Conservation (phyloP, 495 filamentous ascomycete genomes). For the Hyaloscypha bicolor region DNA sequence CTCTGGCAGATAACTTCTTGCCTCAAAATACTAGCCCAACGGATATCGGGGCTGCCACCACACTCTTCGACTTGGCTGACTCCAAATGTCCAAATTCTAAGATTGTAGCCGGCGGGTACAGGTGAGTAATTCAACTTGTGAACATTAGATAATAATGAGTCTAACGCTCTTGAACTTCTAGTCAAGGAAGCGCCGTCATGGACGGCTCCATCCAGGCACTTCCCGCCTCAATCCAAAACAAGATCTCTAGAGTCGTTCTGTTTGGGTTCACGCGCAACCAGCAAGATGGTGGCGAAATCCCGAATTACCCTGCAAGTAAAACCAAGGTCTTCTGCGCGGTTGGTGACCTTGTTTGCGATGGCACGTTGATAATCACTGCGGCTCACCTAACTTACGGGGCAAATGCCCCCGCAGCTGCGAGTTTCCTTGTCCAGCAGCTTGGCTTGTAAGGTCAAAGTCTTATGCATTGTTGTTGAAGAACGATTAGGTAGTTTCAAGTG, state of each 20-base stretch:
- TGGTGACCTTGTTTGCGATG: conserved; percentile 56
- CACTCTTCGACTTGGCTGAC: conserved; percentile 17
- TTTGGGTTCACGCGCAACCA: conserved; percentile 60
- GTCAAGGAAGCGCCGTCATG: conserved; percentile 59
- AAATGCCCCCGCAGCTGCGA: conserved; percentile 35
- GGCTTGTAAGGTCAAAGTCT: background rate
- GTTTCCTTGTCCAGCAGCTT: conserved; percentile 28
- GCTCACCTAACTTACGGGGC: conserved; percentile 50
- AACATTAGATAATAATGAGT: background rate
- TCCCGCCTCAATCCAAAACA: conserved; percentile 41
- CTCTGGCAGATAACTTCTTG: conserved; percentile 41
- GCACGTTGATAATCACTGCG: conserved; percentile 49
- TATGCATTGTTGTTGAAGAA: background rate
- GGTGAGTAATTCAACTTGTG: background rate
- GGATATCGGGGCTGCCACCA: conserved; percentile 17
- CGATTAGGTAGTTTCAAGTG: background rate
- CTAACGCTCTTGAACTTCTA: conserved; percentile 23
- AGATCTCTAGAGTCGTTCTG: conserved; percentile 54
- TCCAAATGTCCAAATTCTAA: conserved; percentile 20
- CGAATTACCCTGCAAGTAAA: conserved; percentile 47
- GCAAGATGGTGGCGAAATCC: conserved; percentile 51
- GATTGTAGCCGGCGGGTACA: conserved; percentile 29
- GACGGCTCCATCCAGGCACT: conserved; percentile 50
- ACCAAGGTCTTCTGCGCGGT: conserved; percentile 52
- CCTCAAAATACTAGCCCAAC: conserved; percentile 23